phyloP scores from a whole-genome alignment of 352 stramenopile genomes.

The Phytophthora sojae region DNA sequence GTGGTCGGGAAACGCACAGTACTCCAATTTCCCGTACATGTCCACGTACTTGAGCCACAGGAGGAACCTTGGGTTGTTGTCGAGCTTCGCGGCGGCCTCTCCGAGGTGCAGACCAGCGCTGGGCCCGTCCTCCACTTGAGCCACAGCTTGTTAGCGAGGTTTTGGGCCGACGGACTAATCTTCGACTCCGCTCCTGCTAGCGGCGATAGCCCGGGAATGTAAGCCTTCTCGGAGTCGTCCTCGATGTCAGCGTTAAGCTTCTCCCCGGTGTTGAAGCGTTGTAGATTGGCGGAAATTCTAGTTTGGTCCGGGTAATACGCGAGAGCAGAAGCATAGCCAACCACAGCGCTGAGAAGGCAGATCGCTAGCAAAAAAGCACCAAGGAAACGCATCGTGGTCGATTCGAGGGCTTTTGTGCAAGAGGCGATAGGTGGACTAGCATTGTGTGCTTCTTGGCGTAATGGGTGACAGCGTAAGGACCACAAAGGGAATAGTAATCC shows the following conservation, averaged over 20 bases:
- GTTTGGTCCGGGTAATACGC: neutral
- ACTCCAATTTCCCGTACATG: neutral
- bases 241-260: too few species aligned
- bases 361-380: neutral
- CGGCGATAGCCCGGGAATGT: too few species aligned
- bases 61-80: conserved; percentile 3
- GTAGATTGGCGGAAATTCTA: neutral
- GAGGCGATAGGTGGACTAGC: too few species aligned
- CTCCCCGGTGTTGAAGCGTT: too few species aligned
- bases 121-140: neutral
- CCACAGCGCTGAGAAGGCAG: neutral
- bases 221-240: too few species aligned
- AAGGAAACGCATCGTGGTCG: too few species aligned
- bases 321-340: neutral
- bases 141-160: neutral
- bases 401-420: too few species aligned
- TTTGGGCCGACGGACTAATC: neutral
- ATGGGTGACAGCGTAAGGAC: too few species aligned
- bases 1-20: neutral
- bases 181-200: neutral
- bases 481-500: too few species aligned
- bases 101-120: neutral
- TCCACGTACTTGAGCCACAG: neutral
- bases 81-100: neutral
- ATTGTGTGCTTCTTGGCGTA: too few species aligned